phyloP scores from a whole-genome alignment of 148 eudicot species.

The Dysphania ambrosioides region DNA sequence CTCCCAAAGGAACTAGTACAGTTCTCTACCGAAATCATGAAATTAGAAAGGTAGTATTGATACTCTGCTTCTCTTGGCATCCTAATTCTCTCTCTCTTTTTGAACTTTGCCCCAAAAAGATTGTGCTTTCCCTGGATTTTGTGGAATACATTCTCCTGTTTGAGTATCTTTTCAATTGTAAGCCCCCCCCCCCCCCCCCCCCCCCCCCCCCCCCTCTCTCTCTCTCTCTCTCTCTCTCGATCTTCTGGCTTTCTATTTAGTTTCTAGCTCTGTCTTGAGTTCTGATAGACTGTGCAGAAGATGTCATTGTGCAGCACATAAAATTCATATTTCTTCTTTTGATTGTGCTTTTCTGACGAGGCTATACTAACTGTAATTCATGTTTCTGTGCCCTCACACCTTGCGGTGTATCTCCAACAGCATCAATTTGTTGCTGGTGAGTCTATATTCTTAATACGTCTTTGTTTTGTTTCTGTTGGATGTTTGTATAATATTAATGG shows the following conservation, averaged over 20 bases:
- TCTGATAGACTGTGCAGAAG: not conserved
- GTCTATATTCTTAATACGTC: conserved; percentile 23
- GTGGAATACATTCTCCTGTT: not conserved
- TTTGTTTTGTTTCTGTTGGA: not conserved
- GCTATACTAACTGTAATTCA: conserved; percentile 27
- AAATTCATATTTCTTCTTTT: not conserved
- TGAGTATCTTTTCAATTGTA: not conserved
- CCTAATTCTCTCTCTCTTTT: not conserved
- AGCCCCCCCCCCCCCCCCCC: no score
- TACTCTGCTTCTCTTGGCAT: not conserved
- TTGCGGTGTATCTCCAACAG: conserved; percentile 41
- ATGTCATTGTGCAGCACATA: not conserved
- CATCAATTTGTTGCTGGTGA: conserved; percentile 99
- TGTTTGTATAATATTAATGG: not conserved
- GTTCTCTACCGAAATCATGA: conserved; percentile 85
- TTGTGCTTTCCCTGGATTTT: not conserved
- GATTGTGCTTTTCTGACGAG: not conserved
- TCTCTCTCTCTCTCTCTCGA: no score
- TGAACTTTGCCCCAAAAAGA: not conserved
- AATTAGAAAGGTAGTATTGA: conserved; percentile 66
- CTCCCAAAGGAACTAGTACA: conserved; percentile 97
- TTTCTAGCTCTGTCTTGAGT: not conserved
- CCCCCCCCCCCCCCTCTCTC: no score
- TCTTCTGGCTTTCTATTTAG: not conserved
- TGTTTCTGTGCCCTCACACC: conserved; percentile 34